phyloP scores from a whole-genome alignment of 176 grass and related monocot species.

The Chrysopogon serrulatus region DNA sequence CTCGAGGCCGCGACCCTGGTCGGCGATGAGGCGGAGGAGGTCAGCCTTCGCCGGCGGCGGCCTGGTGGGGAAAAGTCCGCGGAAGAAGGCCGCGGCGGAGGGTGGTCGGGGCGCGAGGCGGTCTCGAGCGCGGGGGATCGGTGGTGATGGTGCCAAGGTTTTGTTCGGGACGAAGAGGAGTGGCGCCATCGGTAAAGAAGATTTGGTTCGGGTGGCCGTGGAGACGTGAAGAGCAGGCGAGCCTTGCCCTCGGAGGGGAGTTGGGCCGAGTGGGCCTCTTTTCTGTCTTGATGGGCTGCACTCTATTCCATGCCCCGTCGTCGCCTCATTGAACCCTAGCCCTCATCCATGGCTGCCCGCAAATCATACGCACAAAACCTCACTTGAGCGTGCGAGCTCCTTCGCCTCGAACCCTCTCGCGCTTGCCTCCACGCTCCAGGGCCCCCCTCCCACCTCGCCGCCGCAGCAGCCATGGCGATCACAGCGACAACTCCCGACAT shows the following conservation, averaged over 20 bases:
- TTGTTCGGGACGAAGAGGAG: constrained; percentile 21
- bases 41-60: constrained; percentile 55
- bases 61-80: constrained; percentile 34
- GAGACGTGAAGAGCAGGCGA: neutral
- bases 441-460: neutral
- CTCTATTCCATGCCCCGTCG: neutral
- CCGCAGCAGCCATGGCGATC: constrained; percentile 58
- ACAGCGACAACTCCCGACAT: constrained; percentile 62
- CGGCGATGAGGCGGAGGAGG: constrained; percentile 67
- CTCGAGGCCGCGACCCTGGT: constrained; percentile 69
- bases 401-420: constrained; percentile 27
- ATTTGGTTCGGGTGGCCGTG: constrained; percentile 43
- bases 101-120: constrained; percentile 7
- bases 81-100: constrained; percentile 28
- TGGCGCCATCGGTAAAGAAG: constrained; percentile 39
- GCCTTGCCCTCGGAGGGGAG: neutral
- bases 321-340: neutral
- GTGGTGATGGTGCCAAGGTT: constrained; percentile 5
- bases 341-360: neutral
- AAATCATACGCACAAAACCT: neutral
- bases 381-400: neutral
- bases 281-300: neutral
- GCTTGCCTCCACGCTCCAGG: neutral
- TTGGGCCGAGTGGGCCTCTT: neutral
- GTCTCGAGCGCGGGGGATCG: neutral